A percentile compares a stretch with the other conserved stretches of the same genome.
phyloP scores from a whole-genome alignment of 2,329 filamentous ascomycete genomes.

The Aplosporella prunicola region DNA sequence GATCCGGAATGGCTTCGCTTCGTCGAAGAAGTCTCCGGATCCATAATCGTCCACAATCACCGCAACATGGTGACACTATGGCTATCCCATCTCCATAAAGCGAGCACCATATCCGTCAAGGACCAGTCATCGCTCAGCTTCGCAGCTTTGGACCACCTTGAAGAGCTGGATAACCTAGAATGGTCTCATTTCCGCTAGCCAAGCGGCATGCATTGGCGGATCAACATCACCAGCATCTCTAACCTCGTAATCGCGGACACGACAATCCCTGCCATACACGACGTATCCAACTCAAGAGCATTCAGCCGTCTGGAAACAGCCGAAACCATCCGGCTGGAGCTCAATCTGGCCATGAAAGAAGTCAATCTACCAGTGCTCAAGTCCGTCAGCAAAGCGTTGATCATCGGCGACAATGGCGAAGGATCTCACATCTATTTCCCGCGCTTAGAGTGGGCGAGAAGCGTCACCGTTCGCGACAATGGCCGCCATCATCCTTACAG shows the following conservation, averaged over 20 bases:
- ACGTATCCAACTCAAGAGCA: background rate
- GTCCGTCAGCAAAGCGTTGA: too few species aligned
- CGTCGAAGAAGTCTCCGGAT: background rate
- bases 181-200: background rate
- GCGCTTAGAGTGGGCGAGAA: background rate
- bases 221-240: background rate
- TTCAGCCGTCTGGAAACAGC: background rate
- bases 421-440: background rate
- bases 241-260: background rate
- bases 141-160: background rate
- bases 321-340: background rate
- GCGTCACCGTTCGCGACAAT: background rate
- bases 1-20: background rate
- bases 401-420: too few species aligned
- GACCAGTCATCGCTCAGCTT: background rate
- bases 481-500: background rate
- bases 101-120: background rate
- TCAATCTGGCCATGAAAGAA: background rate
- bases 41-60: background rate
- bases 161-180: background rate
- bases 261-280: too few species aligned
- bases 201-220: background rate
- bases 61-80: background rate
- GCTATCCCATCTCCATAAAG: background rate
- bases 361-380: too few species aligned